Conservation (phyloP, 2,329 filamentous ascomycete genomes). For the Fusarium pseudocircinatum region DNA sequence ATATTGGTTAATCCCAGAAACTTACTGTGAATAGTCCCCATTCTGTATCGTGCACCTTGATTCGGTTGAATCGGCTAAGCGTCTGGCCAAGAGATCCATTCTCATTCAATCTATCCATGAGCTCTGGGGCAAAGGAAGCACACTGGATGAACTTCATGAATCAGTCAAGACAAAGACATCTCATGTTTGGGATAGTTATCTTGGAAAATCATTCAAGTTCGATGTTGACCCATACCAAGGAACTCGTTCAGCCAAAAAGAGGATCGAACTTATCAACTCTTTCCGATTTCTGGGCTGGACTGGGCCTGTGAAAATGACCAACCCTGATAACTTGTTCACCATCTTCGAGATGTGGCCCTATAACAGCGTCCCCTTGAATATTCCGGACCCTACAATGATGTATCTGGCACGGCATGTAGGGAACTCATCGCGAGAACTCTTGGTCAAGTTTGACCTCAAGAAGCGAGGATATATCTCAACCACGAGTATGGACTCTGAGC, state of each 20-base stretch:
- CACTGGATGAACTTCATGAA: slow-evolving; percentile 74
- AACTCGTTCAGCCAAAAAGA: slow-evolving; percentile 69
- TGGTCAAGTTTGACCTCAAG: slow-evolving; percentile 86
- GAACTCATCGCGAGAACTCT: slow-evolving; percentile 71
- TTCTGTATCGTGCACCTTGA: slow-evolving; percentile 81
- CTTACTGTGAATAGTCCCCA: slow-evolving; percentile 71
- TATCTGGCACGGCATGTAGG: slow-evolving; percentile 80
- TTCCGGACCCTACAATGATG: slow-evolving; percentile 65
- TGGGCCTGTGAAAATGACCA: slow-evolving; percentile 80
- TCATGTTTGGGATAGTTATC: slow-evolving; percentile 74
- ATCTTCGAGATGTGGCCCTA: slow-evolving; percentile 84
- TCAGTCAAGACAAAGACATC: slow-evolving; percentile 68
- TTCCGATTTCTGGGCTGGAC: slow-evolving; percentile 82
- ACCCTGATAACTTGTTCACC: slow-evolving; percentile 78
- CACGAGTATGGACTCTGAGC: slow-evolving; percentile 96
- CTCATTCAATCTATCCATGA: slow-evolving; percentile 86
- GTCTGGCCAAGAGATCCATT: slow-evolving; percentile 79
- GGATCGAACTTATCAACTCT: slow-evolving; percentile 80
- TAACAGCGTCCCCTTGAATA: slow-evolving; percentile 57
- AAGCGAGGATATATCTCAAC: slow-evolving; percentile 94
- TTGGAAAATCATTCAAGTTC: slow-evolving; percentile 79
- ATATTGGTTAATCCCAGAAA: slow-evolving; percentile 17
- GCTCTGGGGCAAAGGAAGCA: slow-evolving; percentile 81
- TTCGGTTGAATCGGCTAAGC: slow-evolving; percentile 70
- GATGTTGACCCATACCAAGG: slow-evolving; percentile 84